Conservation (phyloP, 2,329 filamentous ascomycete genomes). For the Salinomyces thailandicus region DNA sequence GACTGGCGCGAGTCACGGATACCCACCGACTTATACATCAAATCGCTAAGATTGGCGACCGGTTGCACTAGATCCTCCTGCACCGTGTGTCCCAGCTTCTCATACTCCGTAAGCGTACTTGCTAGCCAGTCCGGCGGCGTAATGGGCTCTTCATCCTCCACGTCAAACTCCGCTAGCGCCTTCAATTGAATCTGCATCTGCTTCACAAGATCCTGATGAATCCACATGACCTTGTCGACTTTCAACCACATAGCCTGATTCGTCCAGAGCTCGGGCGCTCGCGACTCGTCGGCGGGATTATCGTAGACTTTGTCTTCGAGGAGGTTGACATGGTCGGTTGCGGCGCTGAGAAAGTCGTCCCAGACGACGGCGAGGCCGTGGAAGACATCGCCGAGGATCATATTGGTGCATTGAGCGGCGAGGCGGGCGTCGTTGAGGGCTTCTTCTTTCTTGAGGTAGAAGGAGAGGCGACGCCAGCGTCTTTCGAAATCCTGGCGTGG, state of each 20-base stretch:
- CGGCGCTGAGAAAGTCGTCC: conserved; percentile 36
- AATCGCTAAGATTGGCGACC: conserved; percentile 39
- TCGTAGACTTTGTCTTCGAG: conserved; percentile 45
- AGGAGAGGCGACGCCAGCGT: conserved; percentile 44
- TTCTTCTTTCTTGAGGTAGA: conserved; percentile 38
- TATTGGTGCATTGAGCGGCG: conserved; percentile 39
- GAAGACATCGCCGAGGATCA: conserved; percentile 42
- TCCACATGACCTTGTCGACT: conserved; percentile 41
- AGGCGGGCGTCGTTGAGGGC: conserved; percentile 33
- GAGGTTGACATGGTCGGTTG: conserved; percentile 40
- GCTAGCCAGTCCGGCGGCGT: conserved; percentile 30
- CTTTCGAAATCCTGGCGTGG: conserved; percentile 41
- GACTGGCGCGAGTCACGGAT: conserved; percentile 43
- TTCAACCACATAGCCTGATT: conserved; percentile 44
- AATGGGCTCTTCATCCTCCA: conserved; percentile 9
- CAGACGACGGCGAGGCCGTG: conserved; percentile 36
- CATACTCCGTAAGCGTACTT: conserved; percentile 31
- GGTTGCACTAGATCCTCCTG: conserved; percentile 42
- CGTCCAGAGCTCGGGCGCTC: conserved; percentile 43
- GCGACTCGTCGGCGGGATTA: conserved; percentile 42
- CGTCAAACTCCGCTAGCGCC: conserved; percentile 26
- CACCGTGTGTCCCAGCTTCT: conserved; percentile 38
- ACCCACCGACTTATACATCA: conserved; percentile 44
- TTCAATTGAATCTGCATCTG: conserved; percentile 36
- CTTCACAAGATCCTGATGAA: conserved; percentile 39